Conservation (phyloP, 2,329 filamentous ascomycete genomes). For the Helotiales sp. region DNA sequence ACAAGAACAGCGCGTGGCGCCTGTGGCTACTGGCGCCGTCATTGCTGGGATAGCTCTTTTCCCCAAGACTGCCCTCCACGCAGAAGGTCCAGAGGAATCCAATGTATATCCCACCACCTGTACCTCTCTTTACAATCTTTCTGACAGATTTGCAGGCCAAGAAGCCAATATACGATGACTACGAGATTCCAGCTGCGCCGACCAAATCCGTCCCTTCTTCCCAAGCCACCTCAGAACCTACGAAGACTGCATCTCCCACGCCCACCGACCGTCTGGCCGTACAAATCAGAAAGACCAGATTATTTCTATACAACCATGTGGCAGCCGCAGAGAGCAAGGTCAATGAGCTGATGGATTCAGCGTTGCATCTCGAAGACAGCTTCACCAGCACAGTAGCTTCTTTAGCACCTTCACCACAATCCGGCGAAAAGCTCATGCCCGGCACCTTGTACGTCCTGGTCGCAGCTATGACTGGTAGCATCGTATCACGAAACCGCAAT, state of each 20-base stretch:
- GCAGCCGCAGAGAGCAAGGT: conserved; percentile 78
- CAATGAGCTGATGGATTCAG: conserved; percentile 80
- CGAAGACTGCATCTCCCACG: conserved; percentile 60
- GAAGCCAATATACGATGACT: conserved; percentile 84
- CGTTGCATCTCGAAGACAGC: conserved; percentile 83
- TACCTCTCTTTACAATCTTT: neutral
- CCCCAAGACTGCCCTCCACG: conserved; percentile 52
- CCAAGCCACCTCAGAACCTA: conserved; percentile 36
- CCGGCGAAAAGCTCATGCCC: conserved; percentile 86
- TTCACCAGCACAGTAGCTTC: conserved; percentile 90
- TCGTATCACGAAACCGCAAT: conserved; percentile 86
- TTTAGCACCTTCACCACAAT: conserved; percentile 83
- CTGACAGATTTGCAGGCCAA: conserved; percentile 47
- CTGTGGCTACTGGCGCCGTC: conserved; percentile 48
- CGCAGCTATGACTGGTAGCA: conserved; percentile 91
- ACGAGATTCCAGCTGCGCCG: conserved; percentile 50
- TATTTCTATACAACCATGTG: conserved; percentile 79
- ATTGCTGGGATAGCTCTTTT: conserved; percentile 52
- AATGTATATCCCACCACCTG: conserved; percentile 31
- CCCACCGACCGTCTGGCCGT: conserved; percentile 88
- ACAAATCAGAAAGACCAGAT: conserved; percentile 78
- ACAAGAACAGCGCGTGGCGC: conserved; percentile 52
- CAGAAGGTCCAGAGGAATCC: conserved; percentile 49
- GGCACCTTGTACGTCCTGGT: conserved; percentile 92
- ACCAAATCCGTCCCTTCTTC: conserved; percentile 33